phyloP scores from a whole-genome alignment of 768 basidiomycete species.

The Rubroboletus satanas region DNA sequence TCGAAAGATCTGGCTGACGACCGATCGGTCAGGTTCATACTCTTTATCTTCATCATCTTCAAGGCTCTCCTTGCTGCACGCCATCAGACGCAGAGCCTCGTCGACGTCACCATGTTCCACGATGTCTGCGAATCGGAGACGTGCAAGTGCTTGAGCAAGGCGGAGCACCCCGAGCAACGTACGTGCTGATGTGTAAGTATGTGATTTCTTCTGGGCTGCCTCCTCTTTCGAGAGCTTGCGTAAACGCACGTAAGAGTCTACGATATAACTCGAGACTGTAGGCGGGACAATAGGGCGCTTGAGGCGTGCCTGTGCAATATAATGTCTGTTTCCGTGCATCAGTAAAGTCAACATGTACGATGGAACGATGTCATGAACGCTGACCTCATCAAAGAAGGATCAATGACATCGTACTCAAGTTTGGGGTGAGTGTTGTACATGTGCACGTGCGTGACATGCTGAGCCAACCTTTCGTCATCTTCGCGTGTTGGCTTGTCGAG shows the following conservation, averaged over 20 bases:
- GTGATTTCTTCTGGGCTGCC: slow-evolving; percentile 79
- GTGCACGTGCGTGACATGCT: slow-evolving; percentile 97
- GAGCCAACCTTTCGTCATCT: slow-evolving; percentile 92
- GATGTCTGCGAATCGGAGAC: slow-evolving; percentile 76
- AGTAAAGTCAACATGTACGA: slow-evolving; percentile 1
- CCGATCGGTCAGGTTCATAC: slow-evolving; percentile 70
- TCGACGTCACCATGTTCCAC: slow-evolving; percentile 90
- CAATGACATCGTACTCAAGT: slow-evolving; percentile 78
- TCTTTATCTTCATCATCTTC: slow-evolving; percentile 74
- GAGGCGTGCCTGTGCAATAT: slow-evolving; percentile 88
- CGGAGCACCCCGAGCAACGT: slow-evolving; percentile 93
- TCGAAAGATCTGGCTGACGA: slow-evolving; percentile 80
- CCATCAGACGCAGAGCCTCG: slow-evolving; percentile 95
- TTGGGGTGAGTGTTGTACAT: slow-evolving; percentile 92
- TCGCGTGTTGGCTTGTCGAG: slow-evolving; percentile 94
- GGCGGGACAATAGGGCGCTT: slow-evolving; percentile 88
- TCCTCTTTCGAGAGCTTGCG: slow-evolving; percentile 93
- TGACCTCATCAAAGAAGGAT: slow-evolving; percentile 86
- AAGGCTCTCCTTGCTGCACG: slow-evolving; percentile 90
- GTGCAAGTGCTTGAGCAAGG: slow-evolving; percentile 90
- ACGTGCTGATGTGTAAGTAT: slow-evolving; percentile 93
- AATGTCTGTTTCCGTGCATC: slow-evolving; percentile 56
- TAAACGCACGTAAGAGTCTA: slow-evolving; percentile 92
- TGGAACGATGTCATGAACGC: slow-evolving; percentile 7
- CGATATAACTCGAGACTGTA: slow-evolving; percentile 86